Conservation (phyloP, 768 basidiomycete genomes). For the Leccinum obscurum region DNA sequence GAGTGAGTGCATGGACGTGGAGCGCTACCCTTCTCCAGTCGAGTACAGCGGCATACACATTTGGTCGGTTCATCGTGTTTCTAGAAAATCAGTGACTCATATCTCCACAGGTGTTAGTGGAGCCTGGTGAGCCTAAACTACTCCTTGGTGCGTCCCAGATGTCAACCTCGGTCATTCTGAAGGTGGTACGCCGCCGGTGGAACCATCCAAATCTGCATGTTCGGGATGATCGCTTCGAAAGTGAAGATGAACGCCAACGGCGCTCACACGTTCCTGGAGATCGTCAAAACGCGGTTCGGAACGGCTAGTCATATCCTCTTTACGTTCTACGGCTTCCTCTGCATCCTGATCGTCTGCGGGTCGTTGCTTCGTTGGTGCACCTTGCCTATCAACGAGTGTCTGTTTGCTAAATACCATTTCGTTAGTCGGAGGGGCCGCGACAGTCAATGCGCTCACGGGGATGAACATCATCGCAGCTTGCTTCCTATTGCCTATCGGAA, state of each 20-base stretch:
- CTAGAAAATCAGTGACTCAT: background rate
- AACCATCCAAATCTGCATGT: constrained; percentile 54
- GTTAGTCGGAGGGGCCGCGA: constrained; percentile 46
- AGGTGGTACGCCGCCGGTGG: constrained; percentile 55
- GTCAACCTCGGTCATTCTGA: background rate
- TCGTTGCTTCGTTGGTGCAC: constrained; percentile 44
- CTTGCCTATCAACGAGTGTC: background rate
- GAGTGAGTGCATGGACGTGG: constrained; percentile 59
- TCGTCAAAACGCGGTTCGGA: constrained; percentile 51
- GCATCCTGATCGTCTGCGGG: constrained; percentile 51
- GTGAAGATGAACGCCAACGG: constrained; percentile 61
- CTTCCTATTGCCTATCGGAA: constrained; percentile 46
- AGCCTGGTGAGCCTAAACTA: constrained; percentile 37
- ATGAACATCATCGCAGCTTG: constrained; percentile 46
- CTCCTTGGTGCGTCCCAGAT: background rate
- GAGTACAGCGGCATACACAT: constrained; percentile 51
- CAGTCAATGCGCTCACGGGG: constrained; percentile 45
- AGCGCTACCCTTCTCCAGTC: constrained; percentile 57
- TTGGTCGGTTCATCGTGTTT: constrained; percentile 26
- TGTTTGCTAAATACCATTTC: background rate
- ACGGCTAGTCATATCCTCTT: constrained; percentile 48
- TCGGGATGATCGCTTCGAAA: constrained; percentile 53
- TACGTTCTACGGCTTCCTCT: constrained; percentile 52
- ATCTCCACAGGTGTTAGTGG: constrained; percentile 43
- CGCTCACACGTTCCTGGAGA: constrained; percentile 59